phyloP scores from a whole-genome alignment of 192 early-diverging fungal genomes.

The Rhizophagus clarus region DNA sequence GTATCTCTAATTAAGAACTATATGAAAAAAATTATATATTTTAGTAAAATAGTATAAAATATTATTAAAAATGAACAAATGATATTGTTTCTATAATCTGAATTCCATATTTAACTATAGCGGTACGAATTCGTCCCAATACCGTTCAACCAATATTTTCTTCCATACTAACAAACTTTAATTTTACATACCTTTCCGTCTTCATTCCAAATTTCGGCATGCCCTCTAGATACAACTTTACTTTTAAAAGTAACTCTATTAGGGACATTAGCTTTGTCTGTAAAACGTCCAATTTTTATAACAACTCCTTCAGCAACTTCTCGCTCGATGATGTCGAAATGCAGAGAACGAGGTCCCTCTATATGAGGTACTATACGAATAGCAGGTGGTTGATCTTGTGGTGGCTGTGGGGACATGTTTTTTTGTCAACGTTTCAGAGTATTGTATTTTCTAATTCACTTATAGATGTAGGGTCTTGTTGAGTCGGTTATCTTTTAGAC shows the following conservation, averaged over 20 bases:
- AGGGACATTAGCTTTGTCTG: slow-evolving; percentile 60
- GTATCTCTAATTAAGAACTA: slow-evolving; percentile 94
- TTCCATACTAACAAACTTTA: neutral
- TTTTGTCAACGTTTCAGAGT: neutral
- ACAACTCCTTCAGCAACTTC: slow-evolving; percentile 61
- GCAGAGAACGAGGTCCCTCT: slow-evolving; percentile 50
- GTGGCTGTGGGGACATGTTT: slow-evolving; percentile 6
- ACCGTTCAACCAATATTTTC: neutral
- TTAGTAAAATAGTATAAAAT: neutral
- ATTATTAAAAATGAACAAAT: neutral
- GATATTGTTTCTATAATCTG: neutral
- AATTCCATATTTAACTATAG: neutral
- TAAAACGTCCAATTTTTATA: slow-evolving; percentile 76
- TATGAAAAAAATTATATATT: slow-evolving; percentile 38
- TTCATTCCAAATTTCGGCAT: slow-evolving; percentile 92
- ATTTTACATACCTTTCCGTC: slow-evolving; percentile 54
- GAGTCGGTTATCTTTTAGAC: too few species aligned
- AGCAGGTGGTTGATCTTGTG: slow-evolving; percentile 36
- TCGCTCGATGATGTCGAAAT: slow-evolving; percentile 58
- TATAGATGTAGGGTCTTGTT: neutral
- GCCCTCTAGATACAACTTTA: slow-evolving; percentile 92
- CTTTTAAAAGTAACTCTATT: slow-evolving; percentile 82
- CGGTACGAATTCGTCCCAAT: neutral
- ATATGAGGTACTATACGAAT: slow-evolving; percentile 63
- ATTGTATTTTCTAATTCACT: neutral